Evolutionary conservation across 2,329 filamentous ascomycete species (phyloP).

Genomic region (Leptographium procerum): DNA sequence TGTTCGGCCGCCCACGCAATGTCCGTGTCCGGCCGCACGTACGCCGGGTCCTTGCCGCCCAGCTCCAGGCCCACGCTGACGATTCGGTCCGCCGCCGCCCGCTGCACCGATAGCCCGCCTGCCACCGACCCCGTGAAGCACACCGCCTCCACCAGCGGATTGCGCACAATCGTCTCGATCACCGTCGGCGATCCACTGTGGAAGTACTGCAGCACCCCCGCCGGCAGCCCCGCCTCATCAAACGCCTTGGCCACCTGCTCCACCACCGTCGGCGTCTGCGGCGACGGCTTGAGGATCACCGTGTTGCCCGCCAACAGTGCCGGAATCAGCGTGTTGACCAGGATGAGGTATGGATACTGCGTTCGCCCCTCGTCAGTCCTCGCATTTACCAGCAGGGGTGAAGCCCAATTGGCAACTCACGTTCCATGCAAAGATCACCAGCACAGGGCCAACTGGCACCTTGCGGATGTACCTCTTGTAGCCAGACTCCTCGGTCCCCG

Average conservation of each 20-base stretch:
- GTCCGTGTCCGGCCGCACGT: constrained; percentile 77
- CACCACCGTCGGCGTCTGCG: constrained; percentile 84
- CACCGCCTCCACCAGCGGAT: constrained; percentile 66
- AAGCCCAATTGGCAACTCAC: constrained; percentile 42
- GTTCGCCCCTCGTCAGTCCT: not conserved
- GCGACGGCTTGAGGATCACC: constrained; percentile 88
- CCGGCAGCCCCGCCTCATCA: constrained; percentile 65
- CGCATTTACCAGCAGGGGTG: not conserved
- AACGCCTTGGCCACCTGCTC: constrained; percentile 76
- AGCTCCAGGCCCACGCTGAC: constrained; percentile 83
- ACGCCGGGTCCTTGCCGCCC: constrained; percentile 90
- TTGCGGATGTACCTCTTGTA: constrained; percentile 88
- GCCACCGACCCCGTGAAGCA: constrained; percentile 93
- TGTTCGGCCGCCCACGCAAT: constrained; percentile 84
- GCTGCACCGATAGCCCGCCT: constrained; percentile 75
- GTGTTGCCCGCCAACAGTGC: constrained; percentile 85
- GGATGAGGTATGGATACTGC: constrained; percentile 87
- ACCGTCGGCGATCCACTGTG: constrained; percentile 70
- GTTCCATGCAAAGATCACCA: constrained; percentile 94
- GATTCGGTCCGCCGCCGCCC: constrained; percentile 71
- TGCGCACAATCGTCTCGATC: constrained; percentile 68
- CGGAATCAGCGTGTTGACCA: constrained; percentile 85
- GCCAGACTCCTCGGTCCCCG: constrained; percentile 73
- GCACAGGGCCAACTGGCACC: constrained; percentile 73
- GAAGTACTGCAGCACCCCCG: constrained; percentile 82